These are phyloP conservation scores for Cyberlindnera bimundalis DNA, from an alignment of 805 yeast genomes.

Conservation along the genomic window DNA sequence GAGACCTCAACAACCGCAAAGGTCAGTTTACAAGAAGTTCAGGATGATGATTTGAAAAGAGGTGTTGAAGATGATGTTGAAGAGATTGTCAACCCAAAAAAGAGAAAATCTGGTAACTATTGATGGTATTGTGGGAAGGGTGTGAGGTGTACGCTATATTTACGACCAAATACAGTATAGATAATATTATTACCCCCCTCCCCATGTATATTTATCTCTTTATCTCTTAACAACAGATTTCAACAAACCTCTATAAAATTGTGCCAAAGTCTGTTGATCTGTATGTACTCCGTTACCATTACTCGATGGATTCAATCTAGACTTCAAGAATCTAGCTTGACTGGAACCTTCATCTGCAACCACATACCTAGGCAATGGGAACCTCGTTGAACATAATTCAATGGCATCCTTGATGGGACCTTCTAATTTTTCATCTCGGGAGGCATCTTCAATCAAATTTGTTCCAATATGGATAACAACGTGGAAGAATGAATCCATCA, in stretches of 20 bases:
- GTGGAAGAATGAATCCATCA: constrained; percentile 93
- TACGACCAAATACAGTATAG: too few relatives aligned
- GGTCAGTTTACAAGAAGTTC: constrained; percentile 40
- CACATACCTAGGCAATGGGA: constrained; percentile 93
- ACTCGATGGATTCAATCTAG: constrained; percentile 75
- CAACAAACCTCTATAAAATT: constrained; percentile 11
- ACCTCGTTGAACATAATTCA: constrained; percentile 78
- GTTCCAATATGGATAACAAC: constrained; percentile 91
- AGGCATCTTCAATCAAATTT: constrained; percentile 80
- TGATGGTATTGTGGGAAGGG: too few relatives aligned
- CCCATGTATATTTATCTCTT: not conserved
- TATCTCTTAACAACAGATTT: constrained; percentile 8
- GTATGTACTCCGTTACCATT: constrained; percentile 9
- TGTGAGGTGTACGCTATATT: too few relatives aligned
- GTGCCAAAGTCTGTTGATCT: constrained; percentile 17
- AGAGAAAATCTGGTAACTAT: constrained; percentile 9
- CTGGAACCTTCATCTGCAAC: constrained; percentile 96
- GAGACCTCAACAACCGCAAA: not conserved
- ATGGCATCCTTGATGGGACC: constrained; percentile 89
- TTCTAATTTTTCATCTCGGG: constrained; percentile 74
- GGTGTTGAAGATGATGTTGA: constrained; percentile 7
- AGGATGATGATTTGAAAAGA: constrained; percentile 81
- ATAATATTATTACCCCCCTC: too few relatives aligned
- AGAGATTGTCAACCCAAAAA: constrained; percentile 13
- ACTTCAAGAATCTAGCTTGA: constrained; percentile 90